These are phyloP conservation scores for Phytopythium sindhum DNA, from an alignment of 352 stramenopile genomes.

Conservation along the genomic window DNA sequence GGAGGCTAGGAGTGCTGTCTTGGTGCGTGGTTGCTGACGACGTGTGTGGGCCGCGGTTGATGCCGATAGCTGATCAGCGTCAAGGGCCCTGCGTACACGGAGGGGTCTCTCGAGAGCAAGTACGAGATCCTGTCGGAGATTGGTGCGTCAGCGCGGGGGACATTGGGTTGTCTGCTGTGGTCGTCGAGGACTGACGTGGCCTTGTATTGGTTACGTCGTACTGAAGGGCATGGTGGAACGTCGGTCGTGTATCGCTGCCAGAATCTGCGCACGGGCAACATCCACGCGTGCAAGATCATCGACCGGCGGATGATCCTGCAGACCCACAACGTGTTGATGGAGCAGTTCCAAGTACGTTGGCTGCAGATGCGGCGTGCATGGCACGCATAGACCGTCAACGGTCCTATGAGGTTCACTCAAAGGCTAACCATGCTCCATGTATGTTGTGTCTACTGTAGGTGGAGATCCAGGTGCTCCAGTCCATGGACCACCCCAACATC, in stretches of 20 bases:
- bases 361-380: conserved; percentile 3
- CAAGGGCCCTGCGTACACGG: conserved; percentile 63
- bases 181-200: not conserved
- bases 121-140: conserved; percentile 85
- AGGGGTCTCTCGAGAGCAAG: conserved; percentile 71
- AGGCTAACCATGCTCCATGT: not conserved
- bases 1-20: not conserved
- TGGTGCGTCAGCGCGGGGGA: conserved; percentile 32
- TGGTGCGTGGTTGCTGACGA: conserved; percentile 2
- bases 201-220: not conserved
- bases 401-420: not conserved
- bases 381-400: not conserved
- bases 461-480: conserved; percentile 89
- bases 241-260: conserved; percentile 83
- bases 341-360: conserved; percentile 78
- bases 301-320: conserved; percentile 68
- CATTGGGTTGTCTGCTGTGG: not conserved
- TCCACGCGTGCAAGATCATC: conserved; percentile 87
- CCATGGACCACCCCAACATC: conserved; percentile 88
- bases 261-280: conserved; percentile 46
- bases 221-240: conserved; percentile 73
- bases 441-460: conserved; percentile 35
- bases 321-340: conserved; percentile 77
- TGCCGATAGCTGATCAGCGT: conserved; percentile 59
- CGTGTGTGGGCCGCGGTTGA: not conserved